Conservation (phyloP, 169 alveolate species). For the Cryptosporidium meleagridis region DNA sequence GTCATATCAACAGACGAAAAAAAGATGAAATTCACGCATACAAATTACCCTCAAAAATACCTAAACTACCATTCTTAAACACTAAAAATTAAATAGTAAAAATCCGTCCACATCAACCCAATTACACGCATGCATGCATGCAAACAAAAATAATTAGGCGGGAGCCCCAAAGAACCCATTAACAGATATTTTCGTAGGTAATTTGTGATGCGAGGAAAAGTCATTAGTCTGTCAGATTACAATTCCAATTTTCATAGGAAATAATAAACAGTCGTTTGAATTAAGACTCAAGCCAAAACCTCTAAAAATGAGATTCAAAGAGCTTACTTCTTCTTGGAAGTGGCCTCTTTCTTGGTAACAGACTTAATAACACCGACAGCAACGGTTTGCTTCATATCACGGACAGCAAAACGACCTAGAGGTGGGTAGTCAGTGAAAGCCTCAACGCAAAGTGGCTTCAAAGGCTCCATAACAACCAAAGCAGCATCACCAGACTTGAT, state of each 20-base stretch:
- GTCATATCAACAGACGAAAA: neutral
- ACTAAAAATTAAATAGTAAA: neutral
- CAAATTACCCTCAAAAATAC: slow-evolving; percentile 12
- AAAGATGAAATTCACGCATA: neutral
- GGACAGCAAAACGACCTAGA: slow-evolving; percentile 98
- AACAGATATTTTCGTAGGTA: neutral
- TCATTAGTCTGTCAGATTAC: neutral
- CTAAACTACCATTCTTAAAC: slow-evolving; percentile 3
- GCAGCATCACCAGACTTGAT: slow-evolving; percentile 97
- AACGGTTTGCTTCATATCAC: slow-evolving; percentile 98
- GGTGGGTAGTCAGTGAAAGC: slow-evolving; percentile 97
- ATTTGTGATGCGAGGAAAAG: neutral
- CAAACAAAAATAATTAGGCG: neutral
- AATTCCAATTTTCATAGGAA: neutral
- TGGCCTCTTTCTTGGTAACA: slow-evolving; percentile 94
- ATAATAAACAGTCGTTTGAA: neutral
- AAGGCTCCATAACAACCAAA: slow-evolving; percentile 93
- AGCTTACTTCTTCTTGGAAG: slow-evolving; percentile 79
- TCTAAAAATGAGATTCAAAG: neutral
- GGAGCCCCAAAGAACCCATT: neutral
- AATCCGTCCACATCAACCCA: slow-evolving; percentile 1
- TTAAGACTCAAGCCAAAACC: neutral
- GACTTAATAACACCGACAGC: slow-evolving; percentile 98
- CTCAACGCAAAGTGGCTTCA: slow-evolving; percentile 96
- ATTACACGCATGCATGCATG: slow-evolving; percentile 1